Evolutionary conservation across 139 green algal species (phyloP), one percentile per base, ranked within the genome.

Genomic region (Chlorella vulgaris): DNA sequence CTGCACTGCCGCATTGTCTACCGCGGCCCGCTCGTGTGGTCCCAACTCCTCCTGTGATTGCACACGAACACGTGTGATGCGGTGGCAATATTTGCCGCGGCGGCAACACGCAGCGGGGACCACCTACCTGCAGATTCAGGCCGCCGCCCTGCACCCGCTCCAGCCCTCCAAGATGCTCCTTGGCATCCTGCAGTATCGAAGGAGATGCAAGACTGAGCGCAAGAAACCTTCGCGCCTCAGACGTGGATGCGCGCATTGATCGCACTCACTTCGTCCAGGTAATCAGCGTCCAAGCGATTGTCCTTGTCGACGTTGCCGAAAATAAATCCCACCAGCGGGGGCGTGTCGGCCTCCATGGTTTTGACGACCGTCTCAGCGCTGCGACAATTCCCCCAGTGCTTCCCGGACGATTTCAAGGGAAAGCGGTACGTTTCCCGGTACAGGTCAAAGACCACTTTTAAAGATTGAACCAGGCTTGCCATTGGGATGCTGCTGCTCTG

Each of bases 221-320:
- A n/a, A n/a, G n/a, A n/a, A n/a, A n/a, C n/a, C n/a, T n/a, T n/a
- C n/a, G n/a, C n/a, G n/a, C n/a, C n/a, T n/a, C n/a, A n/a, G n/a
- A n/a, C n/a, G n/a, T n/a, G n/a, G n/a, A n/a, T n/a, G n/a, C 6
- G 5, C 18, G 4, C 10, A 24, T 53, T 6, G 18, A 3, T 6
- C 35, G 6, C 53, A 5, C 55, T 63, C 35, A 83, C 83, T 22
- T 81, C 69, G 29, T 88, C 83, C 19, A 88, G 22, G 39, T 88
- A 88, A 51, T 86, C 80, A 31, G 70, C 84, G 21, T 88, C 84
- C 0, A 88, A 31, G 10, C 74, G 29, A 26, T 83, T 80, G n/a
- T 78, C 69, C 31, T 86, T 74, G 58, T 86, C 80, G 31, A 88
- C 61, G 40, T 88, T 88, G 35, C 84, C 84, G 19, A 88, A 84